Percentiles rank a stretch among this genome's conserved stretches.
phyloP scores from a whole-genome alignment of 371 early-diverging fungal genomes.

The Mortierella sp. region DNA sequence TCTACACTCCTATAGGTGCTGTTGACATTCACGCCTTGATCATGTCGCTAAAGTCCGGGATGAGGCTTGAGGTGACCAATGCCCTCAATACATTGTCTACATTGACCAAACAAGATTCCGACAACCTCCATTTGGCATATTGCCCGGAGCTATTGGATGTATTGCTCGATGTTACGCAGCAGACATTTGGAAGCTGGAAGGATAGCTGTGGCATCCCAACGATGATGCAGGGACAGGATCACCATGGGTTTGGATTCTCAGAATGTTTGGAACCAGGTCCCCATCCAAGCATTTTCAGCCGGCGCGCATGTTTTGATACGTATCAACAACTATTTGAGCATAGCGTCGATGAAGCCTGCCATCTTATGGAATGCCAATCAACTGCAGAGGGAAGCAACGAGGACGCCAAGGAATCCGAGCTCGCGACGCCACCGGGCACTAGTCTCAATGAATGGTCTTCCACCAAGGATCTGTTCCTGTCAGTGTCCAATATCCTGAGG shows the following conservation, averaged over 20 bases:
- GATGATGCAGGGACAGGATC: neutral
- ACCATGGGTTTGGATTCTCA: neutral
- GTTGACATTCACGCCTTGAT: conserved; percentile 81
- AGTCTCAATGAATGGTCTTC: conserved; percentile 28
- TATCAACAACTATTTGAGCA: conserved; percentile 66
- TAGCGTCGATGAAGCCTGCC: conserved; percentile 52
- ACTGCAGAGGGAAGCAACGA: conserved; percentile 3
- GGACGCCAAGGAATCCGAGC: conserved; percentile 1
- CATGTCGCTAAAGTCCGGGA: conserved; percentile 80
- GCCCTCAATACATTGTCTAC: conserved; percentile 78
- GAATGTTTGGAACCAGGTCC: neutral
- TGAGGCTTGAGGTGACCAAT: conserved; percentile 77
- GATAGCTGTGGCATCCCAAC: conserved; percentile 2
- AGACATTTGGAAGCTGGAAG: conserved; percentile 23
- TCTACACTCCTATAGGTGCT: conserved; percentile 54
- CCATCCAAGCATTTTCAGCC: conserved; percentile 14
- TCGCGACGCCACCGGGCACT: neutral
- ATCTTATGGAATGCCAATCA: conserved; percentile 35
- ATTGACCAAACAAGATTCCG: conserved; percentile 55
- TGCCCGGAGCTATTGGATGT: conserved; percentile 68
- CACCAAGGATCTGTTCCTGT: conserved; percentile 43
- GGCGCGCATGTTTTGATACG: conserved; percentile 28
- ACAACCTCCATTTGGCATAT: conserved; percentile 53
- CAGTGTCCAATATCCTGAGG: conserved; percentile 63
- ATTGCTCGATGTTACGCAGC: conserved; percentile 55